Evolutionary conservation across 1,139 yeast genomes (phyloP), one percentile per base, ranked within the genome.

Genomic region (Candida smagusa): DNA sequence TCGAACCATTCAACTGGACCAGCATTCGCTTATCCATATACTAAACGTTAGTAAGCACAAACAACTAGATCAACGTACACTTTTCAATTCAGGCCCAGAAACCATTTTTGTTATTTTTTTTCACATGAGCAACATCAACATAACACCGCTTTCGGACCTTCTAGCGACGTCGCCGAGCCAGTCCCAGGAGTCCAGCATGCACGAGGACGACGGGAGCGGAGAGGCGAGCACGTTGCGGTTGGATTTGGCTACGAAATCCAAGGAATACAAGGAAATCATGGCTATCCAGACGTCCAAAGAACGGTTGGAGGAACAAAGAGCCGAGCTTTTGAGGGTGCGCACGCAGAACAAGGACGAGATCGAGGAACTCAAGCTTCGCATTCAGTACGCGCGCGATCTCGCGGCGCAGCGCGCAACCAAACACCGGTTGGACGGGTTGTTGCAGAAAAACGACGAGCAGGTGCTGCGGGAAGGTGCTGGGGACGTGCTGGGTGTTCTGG

Each of bases 1-100:
- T 72, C 12, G 84, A 65, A 6, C 95, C 92, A 56, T 85, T 85
- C 42, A 88, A 68, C 52, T 82, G 86, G 19, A 87, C 67, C 9
- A 79, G 67, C 28, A 87, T 72, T 56, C 79, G 76, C 61, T 84
- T 84, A 58, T 84, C 90, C 79, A 85, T 74, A 56, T 86, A 87
- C 85, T 81, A 52, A 2, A 40, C 12, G 53, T 47, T 50, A 48
- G 70, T 64, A 59, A 49, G 9, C 16, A 8, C 29, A n/a, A 11
- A 27, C 28, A 9, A 9, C 12, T 4, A 21, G 16, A 12, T 6
- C 9, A 35, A 67, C 74, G 33, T 65, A 68, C 75, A 37, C 56
- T 61, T 46, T 68, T 68, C 44, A 68, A 61, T 48, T 83, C 90
- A 9, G 92, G 90, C 31, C 82, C 76, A 7, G 86, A 72, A 16